Base-by-base conservation (phyloP, 2,329 filamentous ascomycete genomes). In the Trematosphaeria pertusa region DNA sequence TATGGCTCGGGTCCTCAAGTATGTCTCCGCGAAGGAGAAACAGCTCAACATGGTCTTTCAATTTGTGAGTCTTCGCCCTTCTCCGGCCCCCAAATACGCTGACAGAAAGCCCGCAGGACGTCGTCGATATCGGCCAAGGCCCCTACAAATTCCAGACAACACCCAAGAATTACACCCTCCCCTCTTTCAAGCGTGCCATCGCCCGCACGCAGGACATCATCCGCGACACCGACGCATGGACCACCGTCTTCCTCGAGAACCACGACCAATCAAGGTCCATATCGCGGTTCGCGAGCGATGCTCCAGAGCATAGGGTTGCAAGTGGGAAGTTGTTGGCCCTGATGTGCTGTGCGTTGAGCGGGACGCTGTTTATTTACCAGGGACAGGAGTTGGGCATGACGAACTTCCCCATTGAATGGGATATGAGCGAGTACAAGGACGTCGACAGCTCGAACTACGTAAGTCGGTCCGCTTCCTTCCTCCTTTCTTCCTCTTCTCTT, bases 21-120 rank as follows among this genome's bases (percentile, higher is more conserved):
- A 86, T 52, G 82, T 88, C 11, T 78, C 79, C 3, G 78, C 81
- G 0, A 70, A 77, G 20, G 80, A 82, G 44, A 78, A 79, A 48
- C 81, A 87, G 65, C 71, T 89, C 37, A 81, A 84, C 62, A 89
- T 88, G 86, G 83, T 87, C 1, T 88, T 89, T 43, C 67, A 70
- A 57, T 70, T 70, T n/a, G 63, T 66, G 53, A 67, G 83, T 52
- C 12, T 8, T 4, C 12, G 20, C 20, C 14, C n/a, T 24, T 20
- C 15, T 9, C 17, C 18, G 15, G 19, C 18, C 19, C 14, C 30
- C n/a, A n/a, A 15, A 15, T 22, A 7, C 24, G 9, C 32, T 50
- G 37, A 50, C 32, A 37, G 6, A 10, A 17, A 18, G 2, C 2
- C 7, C 21, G 35, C 68, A 76, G 58, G 75, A 77, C 35, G 65